Conservation (phyloP, 352 stramenopile species). For the Phytophthora sp. region DNA sequence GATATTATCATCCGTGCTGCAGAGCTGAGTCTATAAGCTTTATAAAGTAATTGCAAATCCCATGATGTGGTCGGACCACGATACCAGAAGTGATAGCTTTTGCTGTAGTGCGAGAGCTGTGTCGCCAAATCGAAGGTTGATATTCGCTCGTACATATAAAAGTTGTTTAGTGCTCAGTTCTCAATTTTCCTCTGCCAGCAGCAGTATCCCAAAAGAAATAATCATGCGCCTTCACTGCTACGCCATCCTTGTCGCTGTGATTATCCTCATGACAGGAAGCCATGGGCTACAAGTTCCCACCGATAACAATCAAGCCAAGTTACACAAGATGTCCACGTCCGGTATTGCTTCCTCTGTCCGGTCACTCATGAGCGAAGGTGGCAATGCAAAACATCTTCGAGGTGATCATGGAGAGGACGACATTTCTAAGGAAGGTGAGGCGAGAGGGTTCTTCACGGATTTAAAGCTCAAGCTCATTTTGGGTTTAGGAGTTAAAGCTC, state of each 20-base stretch:
- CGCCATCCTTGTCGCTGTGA: background rate
- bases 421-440: background rate
- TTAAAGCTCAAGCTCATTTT: background rate
- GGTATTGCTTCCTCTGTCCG: background rate
- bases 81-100: no score
- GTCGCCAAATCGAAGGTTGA: no score
- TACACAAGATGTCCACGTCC: background rate
- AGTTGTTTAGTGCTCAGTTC: no score
- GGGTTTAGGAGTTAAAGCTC: background rate
- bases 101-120: no score
- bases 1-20: no score
- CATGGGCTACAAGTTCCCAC: background rate
- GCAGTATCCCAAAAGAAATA: no score
- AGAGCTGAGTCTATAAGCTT: no score
- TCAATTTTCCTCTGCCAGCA: no score
- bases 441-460: background rate
- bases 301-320: background rate
- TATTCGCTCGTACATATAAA: no score
- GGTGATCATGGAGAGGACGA: background rate
- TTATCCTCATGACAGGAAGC: background rate
- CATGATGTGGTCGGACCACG: no score
- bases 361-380: background rate
- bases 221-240: background rate
- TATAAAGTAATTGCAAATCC: no score
- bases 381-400: background rate